Conservation (phyloP, 1,139 yeast species). For the Kodamaea ohmeri region DNA sequence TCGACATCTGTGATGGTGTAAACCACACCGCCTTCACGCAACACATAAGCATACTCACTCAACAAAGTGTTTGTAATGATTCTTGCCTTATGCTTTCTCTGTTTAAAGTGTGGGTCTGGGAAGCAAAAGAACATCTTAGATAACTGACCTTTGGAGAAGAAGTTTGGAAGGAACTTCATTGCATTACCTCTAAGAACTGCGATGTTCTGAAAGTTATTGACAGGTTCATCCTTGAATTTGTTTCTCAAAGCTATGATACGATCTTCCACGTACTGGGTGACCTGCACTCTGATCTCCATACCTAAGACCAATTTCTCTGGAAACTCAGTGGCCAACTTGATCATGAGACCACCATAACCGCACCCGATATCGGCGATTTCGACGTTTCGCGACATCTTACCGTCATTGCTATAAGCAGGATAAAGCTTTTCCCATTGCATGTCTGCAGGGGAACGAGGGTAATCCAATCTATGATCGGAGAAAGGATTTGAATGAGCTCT, state of each 20-base stretch:
- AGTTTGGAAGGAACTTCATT: constrained; percentile 95
- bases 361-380: constrained; percentile 97
- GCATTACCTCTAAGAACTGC: constrained; percentile 93
- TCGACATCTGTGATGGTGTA: constrained; percentile 96
- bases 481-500: constrained; percentile 98
- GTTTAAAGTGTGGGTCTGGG: constrained; percentile 98
- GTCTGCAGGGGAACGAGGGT: constrained; percentile 72
- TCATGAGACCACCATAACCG: constrained; percentile 92
- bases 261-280: constrained; percentile 94
- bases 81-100: constrained; percentile 95
- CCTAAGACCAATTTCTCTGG: constrained; percentile 78
- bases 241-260: constrained; percentile 84
- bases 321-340: constrained; percentile 74
- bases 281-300: constrained; percentile 97
- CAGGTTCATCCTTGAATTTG: constrained; percentile 37
- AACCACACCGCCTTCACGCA: constrained; percentile 81
- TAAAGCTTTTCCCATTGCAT: constrained; percentile 87
- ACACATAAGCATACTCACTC: constrained; percentile 88
- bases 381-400: constrained; percentile 52
- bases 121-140: constrained; percentile 95
- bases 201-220: constrained; percentile 64
- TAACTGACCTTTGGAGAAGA: constrained; percentile 76
- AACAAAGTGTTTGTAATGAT: constrained; percentile 85
- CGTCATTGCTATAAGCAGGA: constrained; percentile 54
- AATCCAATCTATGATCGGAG: constrained; percentile 88